Conservation (phyloP, 148 eudicot genomes). For the Camellia japonica region DNA sequence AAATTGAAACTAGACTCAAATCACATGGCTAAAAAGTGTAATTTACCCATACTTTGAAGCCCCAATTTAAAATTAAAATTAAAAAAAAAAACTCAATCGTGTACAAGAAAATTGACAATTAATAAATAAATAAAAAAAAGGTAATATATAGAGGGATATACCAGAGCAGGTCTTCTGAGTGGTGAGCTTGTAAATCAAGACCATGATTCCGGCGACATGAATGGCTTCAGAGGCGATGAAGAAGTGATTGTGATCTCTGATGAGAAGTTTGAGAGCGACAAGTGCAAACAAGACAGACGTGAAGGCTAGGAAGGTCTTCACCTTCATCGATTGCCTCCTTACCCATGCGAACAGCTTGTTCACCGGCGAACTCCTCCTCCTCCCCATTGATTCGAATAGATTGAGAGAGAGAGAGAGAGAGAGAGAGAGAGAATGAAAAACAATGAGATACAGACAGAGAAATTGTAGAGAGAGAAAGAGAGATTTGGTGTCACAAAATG, state of each 20-base stretch:
- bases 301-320: slow-evolving; percentile 45
- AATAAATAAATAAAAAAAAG: background rate
- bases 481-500: background rate
- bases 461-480: background rate
- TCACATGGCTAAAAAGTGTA: too few relatives aligned
- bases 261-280: slow-evolving; percentile 42
- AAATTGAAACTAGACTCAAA: too few relatives aligned
- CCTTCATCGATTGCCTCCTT: slow-evolving; percentile 46
- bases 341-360: slow-evolving; percentile 54
- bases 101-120: background rate
- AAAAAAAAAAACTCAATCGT: background rate
- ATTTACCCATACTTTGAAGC: too few relatives aligned
- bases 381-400: slow-evolving; percentile 42
- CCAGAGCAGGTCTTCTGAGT: slow-evolving; percentile 69
- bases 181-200: slow-evolving; percentile 74
- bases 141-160: background rate
- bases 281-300: slow-evolving; percentile 31
- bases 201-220: slow-evolving; percentile 65
- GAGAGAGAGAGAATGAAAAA: background rate
- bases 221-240: slow-evolving; percentile 64
- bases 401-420: background rate
- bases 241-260: slow-evolving; percentile 46
- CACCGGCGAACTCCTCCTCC: slow-evolving; percentile 40
- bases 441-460: background rate
- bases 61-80: too few relatives aligned